Percentiles rank a stretch among this genome's conserved stretches.
phyloP scores from a whole-genome alignment of 108 stramenopile species.

The Skeletonema menzelii region DNA sequence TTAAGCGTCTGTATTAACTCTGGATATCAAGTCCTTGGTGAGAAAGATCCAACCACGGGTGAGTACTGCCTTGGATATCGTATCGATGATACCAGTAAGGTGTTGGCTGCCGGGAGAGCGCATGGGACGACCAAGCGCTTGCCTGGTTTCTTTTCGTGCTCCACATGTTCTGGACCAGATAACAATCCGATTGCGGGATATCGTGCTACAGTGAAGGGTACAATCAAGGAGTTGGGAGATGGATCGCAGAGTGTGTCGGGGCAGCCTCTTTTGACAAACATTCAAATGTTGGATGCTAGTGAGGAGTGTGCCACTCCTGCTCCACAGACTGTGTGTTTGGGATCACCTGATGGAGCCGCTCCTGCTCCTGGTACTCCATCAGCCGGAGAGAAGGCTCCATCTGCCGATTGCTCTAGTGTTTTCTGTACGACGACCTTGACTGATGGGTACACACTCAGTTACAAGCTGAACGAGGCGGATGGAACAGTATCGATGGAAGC shows the following conservation, averaged over 20 bases:
- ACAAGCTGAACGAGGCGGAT: conserved; percentile 3
- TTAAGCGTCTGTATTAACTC: conserved; percentile 9
- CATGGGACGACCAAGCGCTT: neutral
- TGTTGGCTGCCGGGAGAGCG: conserved; percentile 10
- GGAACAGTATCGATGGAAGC: conserved; percentile 3
- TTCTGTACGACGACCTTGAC: neutral
- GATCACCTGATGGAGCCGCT: neutral
- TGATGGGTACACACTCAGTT: neutral
- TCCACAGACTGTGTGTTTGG: neutral
- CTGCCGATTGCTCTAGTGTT: neutral
- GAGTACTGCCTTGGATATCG: conserved; percentile 26
- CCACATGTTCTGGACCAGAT: conserved; percentile 13
- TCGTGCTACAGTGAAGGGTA: conserved; percentile 30
- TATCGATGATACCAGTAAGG: conserved; percentile 17
- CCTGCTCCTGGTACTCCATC: neutral
- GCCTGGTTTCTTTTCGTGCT: neutral
- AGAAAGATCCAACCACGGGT: conserved; percentile 12
- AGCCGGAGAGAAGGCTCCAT: neutral
- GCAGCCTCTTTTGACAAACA: conserved; percentile 14
- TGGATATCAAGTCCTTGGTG: conserved; percentile 33
- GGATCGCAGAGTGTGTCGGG: conserved; percentile 11
- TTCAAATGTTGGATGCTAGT: neutral
- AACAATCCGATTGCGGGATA: conserved; percentile 12
- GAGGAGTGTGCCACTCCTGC: neutral
- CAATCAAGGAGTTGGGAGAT: conserved; percentile 20